A percentile compares a stretch with the other conserved stretches of the same genome.
Evolutionary conservation across 352 stramenopile genomes (phyloP).

Genomic region (Aphanomyces invadans): DNA sequence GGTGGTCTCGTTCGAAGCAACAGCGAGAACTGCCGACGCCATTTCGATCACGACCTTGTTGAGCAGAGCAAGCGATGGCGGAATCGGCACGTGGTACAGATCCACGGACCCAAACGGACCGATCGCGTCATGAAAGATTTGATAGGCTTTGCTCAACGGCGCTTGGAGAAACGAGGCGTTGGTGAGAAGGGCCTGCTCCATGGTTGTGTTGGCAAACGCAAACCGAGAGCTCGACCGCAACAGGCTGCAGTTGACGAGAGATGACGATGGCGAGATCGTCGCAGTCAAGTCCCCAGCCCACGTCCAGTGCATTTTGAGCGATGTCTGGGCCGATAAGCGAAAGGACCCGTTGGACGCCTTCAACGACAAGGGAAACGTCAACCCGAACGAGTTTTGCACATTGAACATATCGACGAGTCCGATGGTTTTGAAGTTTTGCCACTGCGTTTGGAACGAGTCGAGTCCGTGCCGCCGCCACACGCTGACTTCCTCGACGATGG

Average conservation of each 20-base stretch:
- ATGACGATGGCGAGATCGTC: neutral
- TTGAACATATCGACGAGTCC: neutral
- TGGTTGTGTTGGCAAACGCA: neutral
- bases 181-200: neutral
- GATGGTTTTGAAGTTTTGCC: conserved; percentile 13
- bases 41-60: neutral
- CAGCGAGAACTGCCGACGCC: neutral
- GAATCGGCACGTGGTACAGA: neutral
- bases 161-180: neutral
- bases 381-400: neutral
- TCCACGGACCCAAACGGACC: conserved; percentile 18
- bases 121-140: neutral
- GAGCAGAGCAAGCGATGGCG: neutral
- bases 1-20: neutral
- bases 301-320: conserved; percentile 13
- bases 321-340: neutral
- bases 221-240: neutral
- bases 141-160: neutral
- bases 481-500: neutral
- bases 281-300: conserved; percentile 2
- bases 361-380: conserved; percentile 4
- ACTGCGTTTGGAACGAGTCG: neutral
- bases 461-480: neutral
- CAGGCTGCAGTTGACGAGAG: neutral
- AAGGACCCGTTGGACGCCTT: neutral